Base-by-base conservation (phyloP, 2,329 filamentous ascomycete species). In the Pleoardoris graminearum region DNA sequence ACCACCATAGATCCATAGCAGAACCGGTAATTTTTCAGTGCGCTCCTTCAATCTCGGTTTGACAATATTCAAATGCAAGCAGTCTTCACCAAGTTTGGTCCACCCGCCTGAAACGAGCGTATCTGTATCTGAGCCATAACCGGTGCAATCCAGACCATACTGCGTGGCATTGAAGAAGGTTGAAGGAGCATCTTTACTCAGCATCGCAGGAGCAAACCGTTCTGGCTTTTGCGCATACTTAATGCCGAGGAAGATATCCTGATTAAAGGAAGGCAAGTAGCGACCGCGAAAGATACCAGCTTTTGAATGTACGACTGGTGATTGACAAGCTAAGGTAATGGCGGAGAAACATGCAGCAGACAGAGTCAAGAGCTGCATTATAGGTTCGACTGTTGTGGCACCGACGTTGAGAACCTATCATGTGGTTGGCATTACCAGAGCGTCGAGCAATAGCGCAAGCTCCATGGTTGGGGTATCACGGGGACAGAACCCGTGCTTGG, bases 11-110 rank as follows among this genome's bases (percentile, higher is more conserved):
- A 72, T 69, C 67, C 67, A 72, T 3, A 71, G 33, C 5, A 72
- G 43, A 0, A 72, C 55, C 4, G 69, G 67, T 4, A 71, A 33
- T 4, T 8, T 27, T 14, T 38, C 33, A 1, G 53, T 17, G 2
- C 35, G 63, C 14, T 58, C 37, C 1, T 64, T 62, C 4, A 57
- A 60, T 10, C 37, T 53, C 2, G 66, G 66, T 36, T 59, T 63
- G 16, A 70, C 35, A 10, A 70, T 67, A 48, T 77, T 77, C 8
- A 77, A 54, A 50, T 72, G 73, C 5, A 77, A 54, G 51, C 81
- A 83, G 48, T 83, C 80, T 57, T 70, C 67, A 3, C 66, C 63
- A 8, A 69, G 25, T 19, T 47, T 58, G 3, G 66, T 68, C 62
- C 51, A 65, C 10, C 61, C 61, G 4, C 52, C 44, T 8, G 53